These are phyloP conservation scores for Dichomitus squalens DNA, from an alignment of 1,284 basidiomycete species.

Conservation along the genomic window DNA sequence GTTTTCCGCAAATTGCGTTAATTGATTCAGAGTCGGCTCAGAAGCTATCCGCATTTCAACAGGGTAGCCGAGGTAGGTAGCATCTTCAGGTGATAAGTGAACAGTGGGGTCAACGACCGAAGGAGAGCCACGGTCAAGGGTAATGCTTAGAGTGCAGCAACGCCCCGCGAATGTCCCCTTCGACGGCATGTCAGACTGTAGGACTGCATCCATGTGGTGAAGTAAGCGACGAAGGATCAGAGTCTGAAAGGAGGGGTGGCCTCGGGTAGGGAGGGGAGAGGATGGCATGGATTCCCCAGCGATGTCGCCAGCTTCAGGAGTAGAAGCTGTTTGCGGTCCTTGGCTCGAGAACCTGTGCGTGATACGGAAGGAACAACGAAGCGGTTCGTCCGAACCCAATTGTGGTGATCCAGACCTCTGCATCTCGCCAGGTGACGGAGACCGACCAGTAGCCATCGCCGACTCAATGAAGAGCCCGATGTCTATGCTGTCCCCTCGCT, in stretches of 20 bases:
- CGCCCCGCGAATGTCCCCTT: constrained; percentile 46
- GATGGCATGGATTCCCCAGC: constrained; percentile 1
- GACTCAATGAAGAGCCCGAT: constrained; percentile 76
- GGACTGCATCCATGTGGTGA: constrained; percentile 63
- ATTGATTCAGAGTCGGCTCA: constrained; percentile 79
- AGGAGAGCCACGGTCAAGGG: constrained; percentile 55
- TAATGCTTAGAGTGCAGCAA: constrained; percentile 56
- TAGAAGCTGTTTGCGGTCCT: constrained; percentile 2
- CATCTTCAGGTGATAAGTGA: constrained; percentile 46
- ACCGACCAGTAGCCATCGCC: constrained; percentile 18
- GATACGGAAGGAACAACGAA: constrained; percentile 63
- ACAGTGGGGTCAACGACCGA: constrained; percentile 35
- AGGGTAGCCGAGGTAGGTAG: constrained; percentile 46
- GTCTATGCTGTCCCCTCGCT: constrained; percentile 82
- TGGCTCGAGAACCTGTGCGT: constrained; percentile 39
- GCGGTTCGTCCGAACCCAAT: constrained; percentile 31
- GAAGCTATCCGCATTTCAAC: constrained; percentile 48
- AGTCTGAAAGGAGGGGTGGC: constrained; percentile 60
- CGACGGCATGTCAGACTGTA: constrained; percentile 51
- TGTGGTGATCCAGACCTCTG: constrained; percentile 24
- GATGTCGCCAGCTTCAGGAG: not conserved
- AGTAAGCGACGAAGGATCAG: constrained; percentile 69
- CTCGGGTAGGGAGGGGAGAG: constrained; percentile 34
- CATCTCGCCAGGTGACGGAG: constrained; percentile 8
- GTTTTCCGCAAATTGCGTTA: constrained; percentile 78